Conservation (phyloP, 2,329 filamentous ascomycete species). For the Aspergillus novoparasiticus region DNA sequence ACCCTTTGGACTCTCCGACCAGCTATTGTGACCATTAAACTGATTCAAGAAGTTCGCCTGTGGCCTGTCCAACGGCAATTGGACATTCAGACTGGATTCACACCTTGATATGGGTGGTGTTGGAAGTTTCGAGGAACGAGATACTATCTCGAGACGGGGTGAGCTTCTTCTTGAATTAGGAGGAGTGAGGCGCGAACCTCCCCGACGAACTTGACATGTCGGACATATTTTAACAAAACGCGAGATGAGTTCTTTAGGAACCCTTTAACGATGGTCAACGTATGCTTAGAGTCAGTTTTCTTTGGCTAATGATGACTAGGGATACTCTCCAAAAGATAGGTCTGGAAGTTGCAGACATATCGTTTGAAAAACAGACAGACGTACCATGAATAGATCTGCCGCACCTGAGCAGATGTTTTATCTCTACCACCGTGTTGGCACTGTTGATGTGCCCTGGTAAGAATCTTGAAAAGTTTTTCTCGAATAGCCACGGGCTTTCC, state of each 20-base stretch:
- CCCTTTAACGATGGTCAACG: slow-evolving; percentile 35
- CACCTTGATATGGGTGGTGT: slow-evolving; percentile 41
- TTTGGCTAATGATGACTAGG: background rate
- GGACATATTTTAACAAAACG: slow-evolving; percentile 55
- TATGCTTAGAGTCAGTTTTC: background rate
- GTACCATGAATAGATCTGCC: slow-evolving; percentile 54
- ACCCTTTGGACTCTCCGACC: slow-evolving; percentile 32
- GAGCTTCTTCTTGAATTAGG: slow-evolving; percentile 44
- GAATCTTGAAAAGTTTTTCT: slow-evolving; percentile 54
- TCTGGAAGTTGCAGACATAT: background rate
- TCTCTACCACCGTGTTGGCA: slow-evolving; percentile 56
- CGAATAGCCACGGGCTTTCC: slow-evolving; percentile 56
- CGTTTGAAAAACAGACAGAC: background rate
- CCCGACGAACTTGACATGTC: slow-evolving; percentile 51
- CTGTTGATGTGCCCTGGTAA: slow-evolving; percentile 53
- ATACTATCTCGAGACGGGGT: slow-evolving; percentile 36
- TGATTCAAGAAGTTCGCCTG: slow-evolving; percentile 35
- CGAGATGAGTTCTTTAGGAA: slow-evolving; percentile 55
- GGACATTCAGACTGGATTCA: slow-evolving; percentile 36
- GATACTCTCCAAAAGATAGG: background rate
- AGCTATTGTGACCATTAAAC: slow-evolving; percentile 29
- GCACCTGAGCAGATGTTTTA: slow-evolving; percentile 55
- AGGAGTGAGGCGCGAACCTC: slow-evolving; percentile 44
- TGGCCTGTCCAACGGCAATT: slow-evolving; percentile 27
- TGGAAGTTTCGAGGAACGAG: slow-evolving; percentile 38